Evolutionary conservation across 164 flowering plant genomes (phyloP).

Genomic region (Aristolochia fimbriata): DNA sequence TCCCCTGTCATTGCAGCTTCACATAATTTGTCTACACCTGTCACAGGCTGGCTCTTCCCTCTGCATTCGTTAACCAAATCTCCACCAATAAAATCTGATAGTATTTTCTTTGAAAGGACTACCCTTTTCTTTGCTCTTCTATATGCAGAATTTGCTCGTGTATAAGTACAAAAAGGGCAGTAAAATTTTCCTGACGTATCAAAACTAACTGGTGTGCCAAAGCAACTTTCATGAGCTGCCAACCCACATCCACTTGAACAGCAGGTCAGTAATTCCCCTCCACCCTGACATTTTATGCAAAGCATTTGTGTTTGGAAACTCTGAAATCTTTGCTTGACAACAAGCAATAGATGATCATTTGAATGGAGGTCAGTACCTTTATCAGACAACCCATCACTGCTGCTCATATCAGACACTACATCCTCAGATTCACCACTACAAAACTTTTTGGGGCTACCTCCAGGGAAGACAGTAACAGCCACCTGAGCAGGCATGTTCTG

Average conservation of each 20-base stretch:
- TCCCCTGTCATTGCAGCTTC: background rate
- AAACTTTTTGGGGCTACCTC: background rate
- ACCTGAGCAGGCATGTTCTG: background rate
- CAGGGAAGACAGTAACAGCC: background rate
- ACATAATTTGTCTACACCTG: background rate
- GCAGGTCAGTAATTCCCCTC: slow-evolving; percentile 1
- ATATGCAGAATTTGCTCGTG: background rate
- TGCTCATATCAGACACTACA: background rate
- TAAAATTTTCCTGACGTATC: background rate
- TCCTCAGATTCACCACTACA: background rate
- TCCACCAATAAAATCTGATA: background rate
- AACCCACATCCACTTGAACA: background rate
- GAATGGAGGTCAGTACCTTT: background rate
- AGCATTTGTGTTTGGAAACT: background rate
- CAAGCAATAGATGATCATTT: background rate
- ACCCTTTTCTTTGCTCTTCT: background rate
- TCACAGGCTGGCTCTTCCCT: background rate
- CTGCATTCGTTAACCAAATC: background rate
- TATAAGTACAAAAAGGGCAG: background rate
- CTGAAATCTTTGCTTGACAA: background rate
- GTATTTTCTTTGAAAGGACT: background rate
- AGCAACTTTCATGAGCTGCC: background rate
- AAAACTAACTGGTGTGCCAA: background rate
- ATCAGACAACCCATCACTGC: background rate
- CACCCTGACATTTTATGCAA: slow-evolving; percentile 1